Conservation (phyloP, 2,329 filamentous ascomycete genomes). For the Raffaelea deltoideospora region DNA sequence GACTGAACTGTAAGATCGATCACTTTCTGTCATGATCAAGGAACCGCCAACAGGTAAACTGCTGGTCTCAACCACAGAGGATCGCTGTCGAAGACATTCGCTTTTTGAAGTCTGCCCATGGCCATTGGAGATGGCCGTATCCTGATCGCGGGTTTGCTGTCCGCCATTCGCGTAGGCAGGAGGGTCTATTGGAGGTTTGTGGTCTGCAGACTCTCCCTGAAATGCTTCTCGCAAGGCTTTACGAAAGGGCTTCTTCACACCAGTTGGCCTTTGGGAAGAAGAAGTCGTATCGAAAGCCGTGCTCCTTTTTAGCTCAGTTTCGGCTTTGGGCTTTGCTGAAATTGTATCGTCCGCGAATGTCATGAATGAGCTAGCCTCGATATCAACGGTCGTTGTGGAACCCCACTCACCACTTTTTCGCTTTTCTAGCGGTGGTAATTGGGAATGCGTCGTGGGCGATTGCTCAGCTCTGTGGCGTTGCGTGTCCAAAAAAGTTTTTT, state of each 20-base stretch:
- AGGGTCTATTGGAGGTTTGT: conserved; percentile 24
- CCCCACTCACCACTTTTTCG: conserved; percentile 1
- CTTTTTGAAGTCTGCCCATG: conserved; percentile 8
- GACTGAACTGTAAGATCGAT: conserved; percentile 11
- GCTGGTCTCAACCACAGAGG: too few species aligned
- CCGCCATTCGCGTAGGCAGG: too few species aligned
- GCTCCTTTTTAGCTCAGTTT: conserved; percentile 34
- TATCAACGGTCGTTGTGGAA: neutral
- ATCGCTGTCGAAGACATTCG: conserved; percentile 8
- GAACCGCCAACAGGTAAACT: too few species aligned
- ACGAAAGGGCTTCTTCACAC: conserved; percentile 34
- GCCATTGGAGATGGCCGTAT: too few species aligned
- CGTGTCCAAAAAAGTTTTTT: conserved; percentile 2
- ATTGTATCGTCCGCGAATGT: conserved; percentile 18
- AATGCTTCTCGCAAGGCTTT: conserved; percentile 48
- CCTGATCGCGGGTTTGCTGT: too few species aligned
- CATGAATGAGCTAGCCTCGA: too few species aligned
- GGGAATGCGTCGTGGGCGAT: neutral
- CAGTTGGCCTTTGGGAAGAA: conserved; percentile 29
- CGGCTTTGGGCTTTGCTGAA: conserved; percentile 8
- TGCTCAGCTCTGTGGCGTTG: conserved; percentile 1
- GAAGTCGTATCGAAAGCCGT: conserved; percentile 36
- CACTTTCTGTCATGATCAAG: too few species aligned
- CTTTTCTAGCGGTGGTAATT: neutral
- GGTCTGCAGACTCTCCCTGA: conserved; percentile 40